These are phyloP conservation scores for Lithohypha guttulata DNA, from an alignment of 2,329 filamentous ascomycete species.

Conservation along the genomic window DNA sequence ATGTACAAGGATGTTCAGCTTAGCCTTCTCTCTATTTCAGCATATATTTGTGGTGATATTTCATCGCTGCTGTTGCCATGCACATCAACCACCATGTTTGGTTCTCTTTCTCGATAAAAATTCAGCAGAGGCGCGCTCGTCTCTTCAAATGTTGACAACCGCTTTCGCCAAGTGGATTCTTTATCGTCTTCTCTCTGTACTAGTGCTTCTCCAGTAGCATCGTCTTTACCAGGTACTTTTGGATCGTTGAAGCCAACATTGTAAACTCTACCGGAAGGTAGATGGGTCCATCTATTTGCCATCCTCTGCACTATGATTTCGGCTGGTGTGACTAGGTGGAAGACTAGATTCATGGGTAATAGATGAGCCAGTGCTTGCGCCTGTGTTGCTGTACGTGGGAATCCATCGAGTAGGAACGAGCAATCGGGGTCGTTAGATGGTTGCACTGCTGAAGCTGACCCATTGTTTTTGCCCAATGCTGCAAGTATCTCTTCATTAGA, in stretches of 20 bases:
- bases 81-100: slow-evolving; percentile 72
- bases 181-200: slow-evolving; percentile 77
- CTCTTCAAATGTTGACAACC: slow-evolving; percentile 76
- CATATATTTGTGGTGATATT: slow-evolving; percentile 80
- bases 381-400: slow-evolving; percentile 77
- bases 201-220: slow-evolving; percentile 78
- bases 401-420: slow-evolving; percentile 92
- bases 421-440: slow-evolving; percentile 58
- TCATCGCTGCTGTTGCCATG: slow-evolving; percentile 85
- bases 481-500: slow-evolving; percentile 25
- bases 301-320: slow-evolving; percentile 84
- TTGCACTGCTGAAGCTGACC: slow-evolving; percentile 28
- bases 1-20: slow-evolving; percentile 20
- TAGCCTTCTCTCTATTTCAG: slow-evolving; percentile 73
- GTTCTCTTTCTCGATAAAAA: slow-evolving; percentile 64
- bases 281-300: slow-evolving; percentile 85
- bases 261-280: slow-evolving; percentile 82
- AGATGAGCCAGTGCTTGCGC: slow-evolving; percentile 66
- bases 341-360: slow-evolving; percentile 88
- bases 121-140: slow-evolving; percentile 75
- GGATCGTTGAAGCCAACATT: slow-evolving; percentile 90
- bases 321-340: slow-evolving; percentile 75
- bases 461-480: slow-evolving; percentile 32
- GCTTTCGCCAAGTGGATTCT: slow-evolving; percentile 70
- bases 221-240: slow-evolving; percentile 68